These are phyloP conservation scores for Microthlaspi erraticum DNA, from an alignment of 345 rosid species.

Conservation along the genomic window DNA sequence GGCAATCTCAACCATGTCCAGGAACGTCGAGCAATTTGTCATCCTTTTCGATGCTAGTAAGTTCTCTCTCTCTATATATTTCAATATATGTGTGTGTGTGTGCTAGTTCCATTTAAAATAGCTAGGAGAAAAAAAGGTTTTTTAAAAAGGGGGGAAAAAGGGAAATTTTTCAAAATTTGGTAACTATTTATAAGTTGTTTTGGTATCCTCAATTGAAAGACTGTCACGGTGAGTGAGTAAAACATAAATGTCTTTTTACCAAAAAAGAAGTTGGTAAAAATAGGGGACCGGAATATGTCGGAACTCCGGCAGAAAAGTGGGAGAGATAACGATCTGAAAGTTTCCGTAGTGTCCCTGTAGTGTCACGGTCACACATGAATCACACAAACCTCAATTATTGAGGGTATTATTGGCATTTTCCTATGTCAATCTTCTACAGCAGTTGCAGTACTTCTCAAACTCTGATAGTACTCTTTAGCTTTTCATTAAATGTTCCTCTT, in stretches of 20 bases:
- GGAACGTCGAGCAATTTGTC: constrained; percentile 73
- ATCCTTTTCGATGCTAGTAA: constrained; percentile 96
- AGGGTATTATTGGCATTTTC: constrained; percentile 68
- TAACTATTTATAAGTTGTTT: constrained; percentile 1
- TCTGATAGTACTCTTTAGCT: constrained; percentile 32
- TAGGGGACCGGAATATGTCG: constrained; percentile 42
- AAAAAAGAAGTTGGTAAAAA: constrained; percentile 12
- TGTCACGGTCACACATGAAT: constrained; percentile 34
- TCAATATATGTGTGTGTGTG: neutral
- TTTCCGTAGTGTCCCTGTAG: constrained; percentile 40
- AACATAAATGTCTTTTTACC: neutral
- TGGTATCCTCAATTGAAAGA: constrained; percentile 12
- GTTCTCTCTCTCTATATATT: constrained; percentile 32
- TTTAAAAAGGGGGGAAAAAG: constrained; percentile 19
- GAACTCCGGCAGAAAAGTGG: constrained; percentile 46
- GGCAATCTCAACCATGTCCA: constrained; percentile 85
- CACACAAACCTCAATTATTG: constrained; percentile 16
- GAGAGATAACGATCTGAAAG: constrained; percentile 35
- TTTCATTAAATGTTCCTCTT: constrained; percentile 44
- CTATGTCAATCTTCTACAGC: constrained; percentile 29
- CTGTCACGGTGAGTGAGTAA: constrained; percentile 18
- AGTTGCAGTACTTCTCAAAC: constrained; percentile 35
- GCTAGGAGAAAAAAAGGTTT: constrained; percentile 7
- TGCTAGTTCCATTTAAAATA: neutral
- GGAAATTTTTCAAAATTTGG: constrained; percentile 10